Base-by-base conservation (phyloP, 139 green algal genomes). In the Prasinococcaceae sp. region DNA sequence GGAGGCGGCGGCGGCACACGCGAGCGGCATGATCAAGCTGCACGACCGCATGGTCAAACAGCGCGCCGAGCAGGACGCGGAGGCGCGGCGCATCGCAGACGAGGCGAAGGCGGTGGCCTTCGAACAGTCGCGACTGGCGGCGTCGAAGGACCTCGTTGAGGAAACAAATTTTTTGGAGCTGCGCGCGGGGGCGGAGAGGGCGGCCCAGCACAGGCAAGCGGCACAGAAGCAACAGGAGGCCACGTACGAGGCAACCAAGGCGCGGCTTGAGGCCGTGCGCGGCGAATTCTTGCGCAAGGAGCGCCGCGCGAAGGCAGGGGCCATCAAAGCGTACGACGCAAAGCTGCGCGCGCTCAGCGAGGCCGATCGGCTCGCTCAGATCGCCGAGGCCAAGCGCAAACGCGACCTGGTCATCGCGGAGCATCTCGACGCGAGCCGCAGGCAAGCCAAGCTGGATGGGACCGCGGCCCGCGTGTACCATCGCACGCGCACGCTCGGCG, bases 81-180 rank as follows among this genome's bases (percentile, higher is more conserved):
- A 26, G 16, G 39, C 39, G 27, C n/a, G n/a, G n/a, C 47, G 47
- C 8, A 9, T 54, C 5, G 6, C 4, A 0, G 47, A 25, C 17
- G 52, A 60, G 39, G 40, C 43, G 52, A 35, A 51, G 39, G 40
- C 28, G 6, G 51, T 60, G 24, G 8, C 9, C 17, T 47, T 48
- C 25, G 17, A 50, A 39, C 52, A 60, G 39, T 8, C 51, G 40
- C 20, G 14, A 6, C 52, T 43, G 39, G 52, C 52, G 16, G 52
- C 52, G 3, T 9, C 4, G n/a, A 28, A 23, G 52, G 52, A 8
- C 22, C 22, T 16, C 3, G 27, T 60, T 10, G 52, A 60, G 24
- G 52, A 44, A 20, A 40, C 42, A 12, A 50, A 51, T 22, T 50
- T 43, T 23, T 6, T 9, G 1, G 26, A 51, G 25, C 39, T 60